These are phyloP conservation scores for Isabelozyma gotoi DNA, from an alignment of 805 yeast genomes.

Conservation along the genomic window DNA sequence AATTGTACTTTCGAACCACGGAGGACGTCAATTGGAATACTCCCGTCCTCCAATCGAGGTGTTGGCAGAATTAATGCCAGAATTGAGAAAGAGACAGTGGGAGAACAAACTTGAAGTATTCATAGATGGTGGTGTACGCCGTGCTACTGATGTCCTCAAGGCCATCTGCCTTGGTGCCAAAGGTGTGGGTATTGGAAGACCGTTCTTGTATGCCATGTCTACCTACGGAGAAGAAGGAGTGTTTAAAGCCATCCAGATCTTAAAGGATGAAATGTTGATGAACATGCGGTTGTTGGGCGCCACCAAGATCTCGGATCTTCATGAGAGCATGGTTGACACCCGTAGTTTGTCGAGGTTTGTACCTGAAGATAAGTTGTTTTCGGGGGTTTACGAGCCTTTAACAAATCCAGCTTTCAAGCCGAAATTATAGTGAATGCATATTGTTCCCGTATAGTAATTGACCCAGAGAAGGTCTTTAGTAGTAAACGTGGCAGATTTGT, in stretches of 20 bases:
- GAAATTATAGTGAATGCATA: neutral
- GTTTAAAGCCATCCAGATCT: constrained; percentile 56
- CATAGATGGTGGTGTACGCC: constrained; percentile 75
- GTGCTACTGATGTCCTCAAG: constrained; percentile 76
- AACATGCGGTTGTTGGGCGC: constrained; percentile 70
- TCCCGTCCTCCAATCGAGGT: constrained; percentile 63
- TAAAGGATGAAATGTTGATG: constrained; percentile 60
- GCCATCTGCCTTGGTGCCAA: constrained; percentile 77
- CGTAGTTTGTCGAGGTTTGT: constrained; percentile 44
- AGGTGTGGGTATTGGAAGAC: constrained; percentile 75
- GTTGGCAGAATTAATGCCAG: constrained; percentile 52
- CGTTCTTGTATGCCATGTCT: constrained; percentile 75
- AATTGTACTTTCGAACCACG: constrained; percentile 69
- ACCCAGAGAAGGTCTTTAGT: no score
- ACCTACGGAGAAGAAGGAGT: constrained; percentile 80
- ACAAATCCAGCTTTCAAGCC: constrained; percentile 50
- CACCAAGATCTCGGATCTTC: constrained; percentile 48
- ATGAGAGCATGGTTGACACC: constrained; percentile 61
- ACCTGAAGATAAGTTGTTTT: constrained; percentile 57
- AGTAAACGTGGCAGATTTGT: no score
- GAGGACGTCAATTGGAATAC: constrained; percentile 70
- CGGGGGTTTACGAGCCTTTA: constrained; percentile 56
- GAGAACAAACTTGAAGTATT: constrained; percentile 58
- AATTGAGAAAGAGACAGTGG: constrained; percentile 39
- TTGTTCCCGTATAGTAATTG: no score